Percentiles rank a stretch among this genome's conserved stretches.
phyloP scores from a whole-genome alignment of 441 rosid species.

The Eruca vesicaria region DNA sequence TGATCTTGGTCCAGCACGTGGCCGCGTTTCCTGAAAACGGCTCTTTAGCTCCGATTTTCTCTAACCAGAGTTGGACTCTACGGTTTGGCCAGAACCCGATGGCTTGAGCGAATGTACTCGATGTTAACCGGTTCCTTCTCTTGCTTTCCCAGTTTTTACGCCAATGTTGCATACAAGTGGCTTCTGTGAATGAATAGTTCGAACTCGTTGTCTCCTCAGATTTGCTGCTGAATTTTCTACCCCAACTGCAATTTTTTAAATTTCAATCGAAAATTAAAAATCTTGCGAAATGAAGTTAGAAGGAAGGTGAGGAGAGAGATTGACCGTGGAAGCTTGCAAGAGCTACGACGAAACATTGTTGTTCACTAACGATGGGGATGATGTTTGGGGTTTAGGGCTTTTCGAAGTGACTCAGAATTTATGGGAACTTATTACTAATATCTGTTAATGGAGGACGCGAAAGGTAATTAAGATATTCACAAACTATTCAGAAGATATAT shows the following conservation, averaged over 20 bases:
- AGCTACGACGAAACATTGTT: background rate
- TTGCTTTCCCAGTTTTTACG: background rate
- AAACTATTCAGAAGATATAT: background rate
- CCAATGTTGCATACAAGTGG: background rate
- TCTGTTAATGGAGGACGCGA: background rate
- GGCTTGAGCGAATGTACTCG: background rate
- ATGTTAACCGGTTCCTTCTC: background rate
- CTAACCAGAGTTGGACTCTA: conserved; percentile 1
- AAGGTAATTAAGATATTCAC: background rate
- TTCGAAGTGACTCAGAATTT: background rate
- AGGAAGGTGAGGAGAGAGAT: background rate
- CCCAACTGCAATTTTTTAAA: background rate
- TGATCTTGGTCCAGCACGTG: conserved; percentile 4
- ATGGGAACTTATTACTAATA: background rate
- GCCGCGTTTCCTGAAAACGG: background rate
- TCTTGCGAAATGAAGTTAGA: background rate
- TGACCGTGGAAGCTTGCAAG: background rate
- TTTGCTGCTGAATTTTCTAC: background rate
- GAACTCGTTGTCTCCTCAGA: background rate
- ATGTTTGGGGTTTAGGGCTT: background rate
- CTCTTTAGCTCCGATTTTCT: background rate
- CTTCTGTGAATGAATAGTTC: background rate
- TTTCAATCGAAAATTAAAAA: background rate
- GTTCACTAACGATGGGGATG: background rate
- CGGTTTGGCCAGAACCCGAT: background rate